Conservation (phyloP, 1,284 basidiomycete genomes). For the Sporisorium iseilematis-ciliati region DNA sequence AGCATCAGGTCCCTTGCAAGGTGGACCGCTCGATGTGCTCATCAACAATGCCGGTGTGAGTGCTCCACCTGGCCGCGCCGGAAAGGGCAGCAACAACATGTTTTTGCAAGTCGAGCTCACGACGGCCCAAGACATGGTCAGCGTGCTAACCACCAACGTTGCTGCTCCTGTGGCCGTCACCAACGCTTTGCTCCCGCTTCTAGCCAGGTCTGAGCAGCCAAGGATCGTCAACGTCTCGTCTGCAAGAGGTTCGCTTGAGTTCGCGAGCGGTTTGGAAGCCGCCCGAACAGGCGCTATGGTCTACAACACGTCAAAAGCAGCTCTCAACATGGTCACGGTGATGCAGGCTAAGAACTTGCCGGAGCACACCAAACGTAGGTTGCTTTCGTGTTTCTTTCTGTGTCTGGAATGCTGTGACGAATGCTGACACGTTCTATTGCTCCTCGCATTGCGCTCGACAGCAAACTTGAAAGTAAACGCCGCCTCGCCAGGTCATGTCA, state of each 20-base stretch:
- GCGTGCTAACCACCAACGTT: constrained; percentile 26
- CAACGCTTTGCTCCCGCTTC: constrained; percentile 21
- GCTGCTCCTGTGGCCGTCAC: constrained; percentile 23
- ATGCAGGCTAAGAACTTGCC: constrained; percentile 39
- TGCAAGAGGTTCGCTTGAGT: constrained; percentile 22
- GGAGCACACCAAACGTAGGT: not conserved
- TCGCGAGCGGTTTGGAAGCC: constrained; percentile 21
- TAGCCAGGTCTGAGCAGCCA: constrained; percentile 14
- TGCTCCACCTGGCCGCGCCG: constrained; percentile 19
- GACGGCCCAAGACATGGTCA: constrained; percentile 16
- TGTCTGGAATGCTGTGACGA: not conserved
- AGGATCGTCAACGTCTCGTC: constrained; percentile 30
- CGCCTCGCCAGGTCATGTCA: constrained; percentile 36
- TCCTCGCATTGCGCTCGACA: not conserved
- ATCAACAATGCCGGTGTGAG: constrained; percentile 39
- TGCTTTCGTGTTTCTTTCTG: not conserved
- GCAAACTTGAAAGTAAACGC: constrained; percentile 34
- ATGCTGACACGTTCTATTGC: not conserved
- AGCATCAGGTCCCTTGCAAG: constrained; percentile 1
- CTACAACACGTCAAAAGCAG: constrained; percentile 38
- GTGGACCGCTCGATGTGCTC: constrained; percentile 26
- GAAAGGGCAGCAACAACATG: constrained; percentile 22
- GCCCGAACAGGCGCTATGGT: constrained; percentile 36
- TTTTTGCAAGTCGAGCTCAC: constrained; percentile 29
- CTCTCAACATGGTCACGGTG: constrained; percentile 41